Evolutionary conservation across 1,284 basidiomycete species (phyloP), one percentile per base, ranked within the genome.

Genomic region (Macrocybe sp.): DNA sequence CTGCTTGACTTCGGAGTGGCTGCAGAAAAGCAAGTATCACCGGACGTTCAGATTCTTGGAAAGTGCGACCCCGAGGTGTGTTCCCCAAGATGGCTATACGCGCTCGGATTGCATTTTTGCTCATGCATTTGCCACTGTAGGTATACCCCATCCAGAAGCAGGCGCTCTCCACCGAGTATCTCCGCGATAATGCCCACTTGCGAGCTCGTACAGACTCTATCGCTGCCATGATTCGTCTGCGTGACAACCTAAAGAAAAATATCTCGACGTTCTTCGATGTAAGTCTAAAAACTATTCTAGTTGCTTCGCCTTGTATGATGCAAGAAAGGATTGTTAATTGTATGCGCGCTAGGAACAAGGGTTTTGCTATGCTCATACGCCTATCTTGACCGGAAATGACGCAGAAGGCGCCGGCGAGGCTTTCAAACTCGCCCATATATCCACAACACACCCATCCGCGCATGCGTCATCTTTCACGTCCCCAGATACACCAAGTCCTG

Each of bases 371-470:
- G 75, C 82, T 11, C 85, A 96, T 56, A 88, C 93, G 0, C 96
- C 97, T 1, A 76, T 98, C 38, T 70, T 97, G 35, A 98, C 96
- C 0, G 81, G 83, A 6, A 92, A 84, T 54, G 97, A 99, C 65
- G 96, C 94, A 55, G 96, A 99, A 72, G 97, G 96, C n/a, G 95
- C 90, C 3, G 96, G 97, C 12, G 94, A 98, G 67, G 83, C 90
- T 1, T 99, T 99, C 64, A 78, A 79, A 9, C 73, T 97, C 34
- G 68, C 73, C 46, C 58, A 70, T 58, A 38, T 62, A 12, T 48
- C 61, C 30, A 43, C 47, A n/a, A 54, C 55, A 31, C 63, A 64
- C 46, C 59, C 61, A 36, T 54, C 61, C 41, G 57, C 59, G 40
- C 49, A 55, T 11, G 6, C 52, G 5, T 41, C 52, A 37, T 41